Base-by-base conservation (phyloP, 1,284 basidiomycete species). In the Athelia psychrophila region DNA sequence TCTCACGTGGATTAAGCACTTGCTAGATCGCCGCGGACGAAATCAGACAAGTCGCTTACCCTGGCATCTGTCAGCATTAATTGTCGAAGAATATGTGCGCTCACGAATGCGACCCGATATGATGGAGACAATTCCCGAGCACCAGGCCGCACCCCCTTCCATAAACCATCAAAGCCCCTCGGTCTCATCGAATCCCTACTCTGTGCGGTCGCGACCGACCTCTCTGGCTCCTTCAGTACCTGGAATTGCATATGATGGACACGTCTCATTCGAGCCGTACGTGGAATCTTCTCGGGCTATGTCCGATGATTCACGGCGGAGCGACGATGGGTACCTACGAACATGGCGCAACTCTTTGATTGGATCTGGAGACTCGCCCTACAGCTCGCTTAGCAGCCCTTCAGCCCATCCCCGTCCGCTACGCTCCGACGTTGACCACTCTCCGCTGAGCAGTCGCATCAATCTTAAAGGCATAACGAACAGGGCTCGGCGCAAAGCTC, bases 1-100 rank as follows among this genome's bases (percentile, higher is more conserved):
- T 13, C 71, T 85, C 49, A 81, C 82, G 4, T 90, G 86, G 88
- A 64, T 88, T 24, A 85, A 81, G 59, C 83, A 88, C 62, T 70
- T 79, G 15, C 59, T 80, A 50, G 78, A 82, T 45, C 79, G 74
- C 54, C 68, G 67, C 23, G 63, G 66, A 33, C 65, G 60, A 40
- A 67, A 57, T 42, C 58, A 58, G 22, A 56, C 58, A 23, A 56
- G 57, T 35, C 74, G 77, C 35, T 71, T 76, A 35, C 76, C 77
- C 10, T 84, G 86, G 83, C 74, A 83, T 62, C 59, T 89, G 40
- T 81, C 87, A 15, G 86, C 88, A 1, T 67, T 84, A 47, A 78
- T 86, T 12, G 73, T 84, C 54, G 84, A 88, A 63, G 82, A 86
- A 60, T 87, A 79, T 57, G 54, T 75, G n/a, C 73, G 71, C 53